A percentile compares a stretch with the other conserved stretches of the same genome.
Conservation (phyloP, 2,329 filamentous ascomycete species). For the Davidsoniella neocaledoniae region DNA sequence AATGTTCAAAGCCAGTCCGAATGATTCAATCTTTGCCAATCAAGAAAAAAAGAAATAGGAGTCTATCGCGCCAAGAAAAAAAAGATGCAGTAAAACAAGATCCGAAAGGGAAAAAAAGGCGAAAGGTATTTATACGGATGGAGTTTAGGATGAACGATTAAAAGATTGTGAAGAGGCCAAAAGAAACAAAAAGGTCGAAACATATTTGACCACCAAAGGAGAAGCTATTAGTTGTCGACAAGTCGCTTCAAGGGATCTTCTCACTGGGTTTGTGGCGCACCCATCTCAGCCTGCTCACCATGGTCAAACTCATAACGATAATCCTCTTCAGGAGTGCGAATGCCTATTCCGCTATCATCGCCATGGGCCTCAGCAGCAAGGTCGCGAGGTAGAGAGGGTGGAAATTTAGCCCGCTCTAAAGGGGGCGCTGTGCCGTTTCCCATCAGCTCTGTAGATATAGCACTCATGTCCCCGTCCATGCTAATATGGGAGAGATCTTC, state of each 20-base stretch:
- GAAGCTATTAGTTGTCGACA: neutral
- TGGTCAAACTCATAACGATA: constrained; percentile 21
- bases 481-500: constrained; percentile 1
- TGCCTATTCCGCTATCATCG: constrained; percentile 62
- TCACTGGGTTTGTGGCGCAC: constrained; percentile 9
- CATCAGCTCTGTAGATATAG: constrained; percentile 3
- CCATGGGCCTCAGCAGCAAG: constrained; percentile 12
- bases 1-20: too few relatives aligned
- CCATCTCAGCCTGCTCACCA: constrained; percentile 11
- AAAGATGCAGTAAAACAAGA: neutral
- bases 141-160: neutral
- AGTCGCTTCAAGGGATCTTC: neutral
- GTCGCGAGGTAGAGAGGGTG: constrained; percentile 16
- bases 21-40: too few relatives aligned
- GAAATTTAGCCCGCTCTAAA: constrained; percentile 29
- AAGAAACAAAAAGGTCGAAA: neutral
- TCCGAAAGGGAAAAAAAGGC: neutral
- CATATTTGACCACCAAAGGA: neutral
- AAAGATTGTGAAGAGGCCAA: neutral
- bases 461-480: constrained; percentile 17
- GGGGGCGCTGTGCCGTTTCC: neutral
- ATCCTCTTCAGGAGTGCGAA: constrained; percentile 50
- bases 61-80: neutral
- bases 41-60: neutral
- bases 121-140: neutral